Evolutionary conservation across 2,329 filamentous ascomycete genomes (phyloP).

Genomic region (Coniochaeta sp.): DNA sequence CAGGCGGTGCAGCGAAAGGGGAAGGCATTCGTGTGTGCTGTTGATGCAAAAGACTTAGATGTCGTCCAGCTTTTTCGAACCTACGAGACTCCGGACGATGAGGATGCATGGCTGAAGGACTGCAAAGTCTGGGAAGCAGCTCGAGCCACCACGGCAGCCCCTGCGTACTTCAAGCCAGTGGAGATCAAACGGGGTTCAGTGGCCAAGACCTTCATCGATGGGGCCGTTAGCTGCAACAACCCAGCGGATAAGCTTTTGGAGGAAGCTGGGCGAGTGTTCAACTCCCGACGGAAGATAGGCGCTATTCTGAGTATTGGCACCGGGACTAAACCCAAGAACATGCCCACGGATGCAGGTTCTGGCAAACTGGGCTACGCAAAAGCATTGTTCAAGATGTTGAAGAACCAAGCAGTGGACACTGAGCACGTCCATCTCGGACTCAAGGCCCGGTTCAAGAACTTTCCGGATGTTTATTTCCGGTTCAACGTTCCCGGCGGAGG

Average conservation of each 20-base stretch:
- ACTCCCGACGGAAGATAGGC: constrained; percentile 15
- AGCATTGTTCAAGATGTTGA: constrained; percentile 10
- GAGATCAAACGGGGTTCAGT: constrained; percentile 21
- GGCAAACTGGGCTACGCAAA: not conserved
- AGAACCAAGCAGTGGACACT: constrained; percentile 13
- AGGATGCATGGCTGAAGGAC: constrained; percentile 13
- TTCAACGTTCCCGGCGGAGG: constrained; percentile 19
- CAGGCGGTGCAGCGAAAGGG: constrained; percentile 9
- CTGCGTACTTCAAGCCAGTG: constrained; percentile 32
- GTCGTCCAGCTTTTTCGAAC: constrained; percentile 11
- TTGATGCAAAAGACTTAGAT: constrained; percentile 9
- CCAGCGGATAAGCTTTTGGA: constrained; percentile 22
- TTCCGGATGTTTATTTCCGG: constrained; percentile 18
- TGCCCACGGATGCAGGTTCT: not conserved
- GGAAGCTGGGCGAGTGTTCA: constrained; percentile 19
- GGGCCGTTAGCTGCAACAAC: constrained; percentile 35
- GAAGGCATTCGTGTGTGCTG: constrained; percentile 19
- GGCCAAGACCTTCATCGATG: constrained; percentile 30
- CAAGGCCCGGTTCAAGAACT: constrained; percentile 8
- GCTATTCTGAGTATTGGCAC: constrained; percentile 25
- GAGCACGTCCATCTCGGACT: constrained; percentile 14
- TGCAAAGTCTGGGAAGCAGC: constrained; percentile 33
- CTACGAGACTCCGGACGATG: constrained; percentile 9
- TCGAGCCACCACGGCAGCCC: constrained; percentile 33
- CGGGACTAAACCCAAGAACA: constrained; percentile 12